A percentile compares a stretch with the other conserved stretches of the same genome.
Conservation (phyloP, 164 flowering plant species). For the Cinnamomum micranthum region DNA sequence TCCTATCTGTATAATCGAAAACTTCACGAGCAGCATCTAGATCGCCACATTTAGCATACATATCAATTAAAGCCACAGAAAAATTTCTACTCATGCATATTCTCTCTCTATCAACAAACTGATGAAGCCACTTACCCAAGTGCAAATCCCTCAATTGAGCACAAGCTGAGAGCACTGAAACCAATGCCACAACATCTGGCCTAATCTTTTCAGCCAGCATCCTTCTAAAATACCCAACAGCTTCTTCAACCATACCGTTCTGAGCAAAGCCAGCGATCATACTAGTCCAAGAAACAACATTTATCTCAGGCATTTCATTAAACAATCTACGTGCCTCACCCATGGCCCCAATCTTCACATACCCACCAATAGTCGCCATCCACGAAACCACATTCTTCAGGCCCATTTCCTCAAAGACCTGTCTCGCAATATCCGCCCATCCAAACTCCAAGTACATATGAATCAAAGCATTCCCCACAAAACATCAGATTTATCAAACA, state of each 20-base stretch:
- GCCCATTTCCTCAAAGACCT: slow-evolving; percentile 16
- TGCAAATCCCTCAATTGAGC: slow-evolving; percentile 11
- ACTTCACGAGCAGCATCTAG: slow-evolving; percentile 17
- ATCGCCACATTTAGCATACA: slow-evolving; percentile 31
- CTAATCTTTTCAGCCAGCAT: slow-evolving; percentile 12
- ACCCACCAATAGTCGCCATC: slow-evolving; percentile 11
- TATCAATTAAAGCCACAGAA: slow-evolving; percentile 19
- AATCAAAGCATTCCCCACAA: slow-evolving; percentile 13
- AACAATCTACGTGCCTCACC: slow-evolving; percentile 15
- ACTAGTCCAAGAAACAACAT: slow-evolving; percentile 31
- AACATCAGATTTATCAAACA: background rate
- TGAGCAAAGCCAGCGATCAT: slow-evolving; percentile 19
- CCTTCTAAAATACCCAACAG: slow-evolving; percentile 19
- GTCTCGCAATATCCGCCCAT: slow-evolving; percentile 5
- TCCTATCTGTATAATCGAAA: slow-evolving; percentile 16
- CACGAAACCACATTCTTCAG: slow-evolving; percentile 18
- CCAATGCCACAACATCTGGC: slow-evolving; percentile 18
- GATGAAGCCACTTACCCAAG: slow-evolving; percentile 21
- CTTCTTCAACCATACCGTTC: slow-evolving; percentile 11
- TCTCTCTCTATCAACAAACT: slow-evolving; percentile 8
- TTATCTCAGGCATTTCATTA: slow-evolving; percentile 22
- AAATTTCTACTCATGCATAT: slow-evolving; percentile 9
- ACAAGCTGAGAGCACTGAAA: slow-evolving; percentile 23
- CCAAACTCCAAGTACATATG: slow-evolving; percentile 19
- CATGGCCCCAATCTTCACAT: slow-evolving; percentile 16